Conservation (phyloP, 148 eudicot genomes). For the Spergularia marina region DNA sequence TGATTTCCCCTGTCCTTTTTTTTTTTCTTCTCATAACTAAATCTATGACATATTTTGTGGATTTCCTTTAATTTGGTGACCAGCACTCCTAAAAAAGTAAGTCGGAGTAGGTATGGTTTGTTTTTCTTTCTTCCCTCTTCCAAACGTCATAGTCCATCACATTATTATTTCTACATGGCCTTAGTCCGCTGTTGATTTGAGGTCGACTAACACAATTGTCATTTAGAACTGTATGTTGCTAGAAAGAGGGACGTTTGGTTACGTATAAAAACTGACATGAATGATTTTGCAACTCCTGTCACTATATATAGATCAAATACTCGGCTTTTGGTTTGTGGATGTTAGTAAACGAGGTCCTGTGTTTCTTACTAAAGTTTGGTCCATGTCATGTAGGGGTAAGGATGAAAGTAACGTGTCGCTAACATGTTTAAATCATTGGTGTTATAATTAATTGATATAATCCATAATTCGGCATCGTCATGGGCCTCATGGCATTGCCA, state of each 20-base stretch:
- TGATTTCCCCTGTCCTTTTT: neutral
- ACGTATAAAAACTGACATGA: neutral
- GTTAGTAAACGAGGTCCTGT: neutral
- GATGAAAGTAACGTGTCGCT: neutral
- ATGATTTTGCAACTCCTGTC: neutral
- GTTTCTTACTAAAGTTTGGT: slow-evolving; percentile 6
- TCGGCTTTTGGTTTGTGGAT: slow-evolving; percentile 2
- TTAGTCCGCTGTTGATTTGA: neutral
- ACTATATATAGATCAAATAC: neutral
- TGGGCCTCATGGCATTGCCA: neutral
- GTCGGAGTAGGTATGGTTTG: neutral
- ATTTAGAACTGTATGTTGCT: neutral
- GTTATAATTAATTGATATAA: too few species aligned
- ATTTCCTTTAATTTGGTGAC: neutral
- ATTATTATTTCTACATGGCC: too few species aligned
- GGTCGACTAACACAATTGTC: too few species aligned
- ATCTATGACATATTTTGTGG: slow-evolving; percentile 7
- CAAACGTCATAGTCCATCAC: neutral
- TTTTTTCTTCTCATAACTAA: neutral
- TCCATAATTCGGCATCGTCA: neutral
- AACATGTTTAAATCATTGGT: neutral
- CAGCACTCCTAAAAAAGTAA: neutral
- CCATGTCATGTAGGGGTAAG: neutral
- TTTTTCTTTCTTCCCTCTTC: neutral
- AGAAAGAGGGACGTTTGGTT: neutral